Evolutionary conservation across 495 filamentous ascomycete genomes (phyloP), one percentile per base, ranked within the genome.

Genomic region (Ascobolus immersus): DNA sequence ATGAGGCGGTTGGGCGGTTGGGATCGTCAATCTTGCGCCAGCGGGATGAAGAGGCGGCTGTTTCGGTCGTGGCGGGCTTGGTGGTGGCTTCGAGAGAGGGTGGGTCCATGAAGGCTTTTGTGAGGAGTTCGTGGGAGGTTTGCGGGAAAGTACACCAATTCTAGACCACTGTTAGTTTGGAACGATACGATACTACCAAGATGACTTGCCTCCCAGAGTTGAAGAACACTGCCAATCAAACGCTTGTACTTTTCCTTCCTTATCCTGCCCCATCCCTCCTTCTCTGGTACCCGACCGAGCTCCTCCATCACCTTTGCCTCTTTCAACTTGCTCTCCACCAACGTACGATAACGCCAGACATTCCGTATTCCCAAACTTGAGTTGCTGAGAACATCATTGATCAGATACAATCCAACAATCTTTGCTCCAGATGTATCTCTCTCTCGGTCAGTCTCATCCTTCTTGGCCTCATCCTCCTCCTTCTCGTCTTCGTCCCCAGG

Each of bases 221-320:
- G 60, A 6, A 96, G 49, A 11, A 93, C 61, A 7, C 63, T 52
- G 1, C 65, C 66, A 5, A 96, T 67, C 38, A 72, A 78, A 13
- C 79, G 62, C 50, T 80, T 80, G 73, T 79, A 96, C 49, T 91
- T 90, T 43, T 91, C 79, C 10, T 75, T 71, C 26, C 72, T 67
- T 25, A 94, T 54, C 4, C 76, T 64, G 5, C 84, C 84, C 81
- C 81, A 92, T 14, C 62, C 61, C 26, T 78, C 56, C 22, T 67
- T 71, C 41, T 74, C 71, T 18, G 82, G 70, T 33, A 93, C 60
- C 37, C 64, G 56, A 5, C 82, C 86, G 6, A 96, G 62, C 33
- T 68, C 58, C 43, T 80, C 80, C 43, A 96, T 94, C 1, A 77
- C 70, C 22, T 69, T 61, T 23, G 69, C 62, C 4, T 63, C 52